A percentile compares a stretch with the other conserved stretches of the same genome.
These are phyloP conservation scores for Babesia caballi DNA, from an alignment of 169 alveolate species.

Conservation along the genomic window DNA sequence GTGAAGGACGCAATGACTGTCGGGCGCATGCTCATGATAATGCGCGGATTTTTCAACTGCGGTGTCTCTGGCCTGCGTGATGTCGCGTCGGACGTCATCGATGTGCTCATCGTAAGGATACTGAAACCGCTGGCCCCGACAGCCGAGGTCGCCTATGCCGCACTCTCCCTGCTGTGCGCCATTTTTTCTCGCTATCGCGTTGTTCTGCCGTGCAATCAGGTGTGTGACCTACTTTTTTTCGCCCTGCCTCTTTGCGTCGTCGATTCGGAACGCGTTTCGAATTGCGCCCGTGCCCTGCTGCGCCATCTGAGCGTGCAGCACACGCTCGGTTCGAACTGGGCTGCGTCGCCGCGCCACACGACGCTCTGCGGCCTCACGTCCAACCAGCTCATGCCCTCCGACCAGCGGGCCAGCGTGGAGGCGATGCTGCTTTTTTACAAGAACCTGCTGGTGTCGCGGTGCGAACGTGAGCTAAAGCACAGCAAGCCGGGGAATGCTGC, in stretches of 20 bases:
- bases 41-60: conserved; percentile 7
- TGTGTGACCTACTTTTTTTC: conserved; percentile 19
- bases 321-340: not conserved
- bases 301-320: not conserved
- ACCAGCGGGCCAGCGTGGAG: not conserved
- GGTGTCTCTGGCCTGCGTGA: not conserved
- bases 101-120: conserved; percentile 3
- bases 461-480: not conserved
- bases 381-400: not conserved
- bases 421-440: conserved; percentile 11
- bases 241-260: conserved; percentile 7
- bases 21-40: not conserved
- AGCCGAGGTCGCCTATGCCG: not conserved
- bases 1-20: not conserved
- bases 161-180: not conserved
- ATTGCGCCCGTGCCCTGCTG: not conserved
- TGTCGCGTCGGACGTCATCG: conserved; percentile 5
- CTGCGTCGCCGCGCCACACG: not conserved
- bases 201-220: conserved; percentile 1
- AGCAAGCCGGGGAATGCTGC: not conserved
- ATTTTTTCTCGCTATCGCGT: not conserved
- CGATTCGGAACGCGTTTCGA: not conserved
- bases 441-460: conserved; percentile 1
- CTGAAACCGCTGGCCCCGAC: not conserved
- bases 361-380: not conserved